Base-by-base conservation (phyloP, 164 flowering plant species). In the Macadamia tetraphylla region DNA sequence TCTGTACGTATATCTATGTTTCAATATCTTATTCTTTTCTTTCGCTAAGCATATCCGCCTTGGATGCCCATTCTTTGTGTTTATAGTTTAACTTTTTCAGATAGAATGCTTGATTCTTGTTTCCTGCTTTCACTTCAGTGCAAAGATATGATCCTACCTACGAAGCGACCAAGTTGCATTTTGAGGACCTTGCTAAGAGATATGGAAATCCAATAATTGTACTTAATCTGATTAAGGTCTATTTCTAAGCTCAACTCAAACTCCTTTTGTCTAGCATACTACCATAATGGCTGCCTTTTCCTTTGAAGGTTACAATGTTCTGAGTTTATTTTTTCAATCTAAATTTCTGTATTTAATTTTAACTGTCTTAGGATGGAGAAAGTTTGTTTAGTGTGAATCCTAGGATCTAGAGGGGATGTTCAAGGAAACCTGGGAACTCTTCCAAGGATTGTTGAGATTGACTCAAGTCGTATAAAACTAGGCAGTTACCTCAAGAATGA, bases 141-240 rank as follows among this genome's bases (percentile, higher is more conserved):
- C 98, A 92, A 82, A 86, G 99, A 69, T 92, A 92, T 73, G 98
- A 94, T 82, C 98, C 98, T 40, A 94, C 97, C 57, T 94, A 92
- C 63, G 82, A 94, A 83, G 84, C 99, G 59, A 90, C 99, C 48
- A 92, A 82, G 77, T 77, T 92, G 75, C 99, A 94, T 71, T 94
- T 94, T 82, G 97, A 92, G 77, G 98, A 94, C 80, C 82, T 94
- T 68, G 97, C 80, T 46, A 75, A 71, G 77, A 84, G 99, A 94
- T 94, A 94, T 76, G 96, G 99, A 58, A 92, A 92, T 80, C 99
- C 99, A 71, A 89, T 92, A 49, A 94, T 94, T 80, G 94, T 92
- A 71, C 90, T 94, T 35, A 94, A 94, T 78, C 68, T 94, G 51
- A 94, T 94, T 52, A 94, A 94, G 98, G 98, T 94, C 69, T 64